Evolutionary conservation across 2,329 filamentous ascomycete species (phyloP), one percentile per base, ranked within the genome.

Genomic region (Purpureocillium lavendulum): DNA sequence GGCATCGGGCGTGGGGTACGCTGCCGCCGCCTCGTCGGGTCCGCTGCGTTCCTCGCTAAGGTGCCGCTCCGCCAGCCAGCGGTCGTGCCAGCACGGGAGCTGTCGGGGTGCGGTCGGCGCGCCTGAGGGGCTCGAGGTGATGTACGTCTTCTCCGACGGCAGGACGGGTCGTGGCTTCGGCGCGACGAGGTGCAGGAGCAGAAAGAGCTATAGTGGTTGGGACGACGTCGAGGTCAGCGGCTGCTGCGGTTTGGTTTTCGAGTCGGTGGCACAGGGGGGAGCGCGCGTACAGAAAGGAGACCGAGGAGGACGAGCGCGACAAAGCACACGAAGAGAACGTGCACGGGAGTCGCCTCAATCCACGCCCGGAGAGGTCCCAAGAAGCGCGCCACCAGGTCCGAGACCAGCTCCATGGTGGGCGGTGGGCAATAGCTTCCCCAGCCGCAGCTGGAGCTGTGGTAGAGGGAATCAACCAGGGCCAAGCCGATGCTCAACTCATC

Each of bases 1-100:
- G 13, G 71, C 60, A 47, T 78, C 69, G 30, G 61, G 60, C 4
- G 61, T 55, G 33, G 61, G 59, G 46, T 58, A 61, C 13, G 11
- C 26, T 7, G 8, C 8, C 8, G 7, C 8, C 4, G 64, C 64
- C 56, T 45, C 64, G 55, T 46, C 64, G 51, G 51, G 52, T 43
- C 48, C 45, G 30, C 54, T 44, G 24, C 52, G 57, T 48, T 62
- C 54, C 51, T 71, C 66, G 49, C 62, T 67, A 35, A 69, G 61
- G 53, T 68, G 74, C 56, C 73, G 76, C 60, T 76, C 77, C 36
- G 70, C 71, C 26, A 80, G 73, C 75, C 81, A 82, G 57, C 73
- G 70, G 60, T 96, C 87, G 57, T 86, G 80, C 90, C 90, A 97
- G 67, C 86, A 95, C 10, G 89, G 84, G 21, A 96, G 70, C 49